phyloP scores from a whole-genome alignment of 176 grass and related monocot species.

The Oropetium thomaeum region DNA sequence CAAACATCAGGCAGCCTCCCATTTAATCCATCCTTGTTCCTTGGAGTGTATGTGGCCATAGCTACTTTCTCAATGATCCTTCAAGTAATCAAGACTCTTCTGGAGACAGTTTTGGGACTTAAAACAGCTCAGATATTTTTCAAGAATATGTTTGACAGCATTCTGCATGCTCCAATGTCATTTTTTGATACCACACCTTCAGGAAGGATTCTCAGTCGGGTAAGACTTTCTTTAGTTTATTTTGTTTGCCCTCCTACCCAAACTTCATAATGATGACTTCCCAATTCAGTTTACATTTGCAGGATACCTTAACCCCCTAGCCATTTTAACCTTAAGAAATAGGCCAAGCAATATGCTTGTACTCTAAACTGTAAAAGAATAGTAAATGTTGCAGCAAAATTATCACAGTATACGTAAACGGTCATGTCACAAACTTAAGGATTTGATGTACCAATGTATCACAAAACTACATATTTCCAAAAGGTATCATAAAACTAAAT shows the following conservation, averaged over 20 bases:
- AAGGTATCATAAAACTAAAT: not conserved
- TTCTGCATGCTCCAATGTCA: conserved; percentile 91
- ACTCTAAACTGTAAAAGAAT: not conserved
- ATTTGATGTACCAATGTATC: not conserved
- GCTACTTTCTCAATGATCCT: conserved; percentile 58
- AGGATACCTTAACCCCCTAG: not conserved
- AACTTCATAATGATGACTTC: not conserved
- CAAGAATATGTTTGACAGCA: conserved; percentile 84
- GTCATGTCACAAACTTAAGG: not conserved
- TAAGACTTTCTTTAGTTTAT: conserved; percentile 28
- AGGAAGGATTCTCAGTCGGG: conserved; percentile 97
- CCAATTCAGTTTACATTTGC: not conserved
- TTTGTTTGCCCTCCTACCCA: not conserved
- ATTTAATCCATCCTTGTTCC: conserved; percentile 65
- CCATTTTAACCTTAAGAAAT: not conserved
- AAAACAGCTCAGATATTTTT: conserved; percentile 90
- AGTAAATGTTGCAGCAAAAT: not conserved
- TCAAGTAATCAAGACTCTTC: conserved; percentile 52
- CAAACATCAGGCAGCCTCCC: conserved; percentile 54
- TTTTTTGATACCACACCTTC: conserved; percentile 96
- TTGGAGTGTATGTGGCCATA: conserved; percentile 73
- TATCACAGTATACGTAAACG: not conserved
- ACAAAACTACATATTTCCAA: not conserved
- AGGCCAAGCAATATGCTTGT: not conserved
- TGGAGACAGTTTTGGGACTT: conserved; percentile 75